phyloP scores from a whole-genome alignment of 176 grass and related monocot species.

The Oryza longistaminata region DNA sequence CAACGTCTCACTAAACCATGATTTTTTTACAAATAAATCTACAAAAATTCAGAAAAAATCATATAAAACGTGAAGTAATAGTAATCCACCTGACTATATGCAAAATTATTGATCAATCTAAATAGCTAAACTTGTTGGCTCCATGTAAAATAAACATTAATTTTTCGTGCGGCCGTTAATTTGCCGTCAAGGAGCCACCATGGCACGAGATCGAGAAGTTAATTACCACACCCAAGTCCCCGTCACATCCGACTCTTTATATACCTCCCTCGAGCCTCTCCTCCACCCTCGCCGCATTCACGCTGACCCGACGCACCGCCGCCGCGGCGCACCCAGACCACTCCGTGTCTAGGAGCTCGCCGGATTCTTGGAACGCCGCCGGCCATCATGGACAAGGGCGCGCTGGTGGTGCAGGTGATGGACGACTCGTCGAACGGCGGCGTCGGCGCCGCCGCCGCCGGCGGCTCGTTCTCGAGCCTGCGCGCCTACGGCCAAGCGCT shows the following conservation, averaged over 20 bases:
- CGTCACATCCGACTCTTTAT: neutral
- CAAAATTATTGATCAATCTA: no score
- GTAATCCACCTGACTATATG: no score
- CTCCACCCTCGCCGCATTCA: neutral
- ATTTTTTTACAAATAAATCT: no score
- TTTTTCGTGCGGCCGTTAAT: neutral
- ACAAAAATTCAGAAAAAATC: no score
- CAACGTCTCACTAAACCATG: no score
- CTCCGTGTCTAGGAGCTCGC: neutral
- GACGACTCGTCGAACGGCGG: neutral
- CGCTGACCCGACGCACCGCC: no score
- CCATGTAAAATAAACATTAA: neutral
- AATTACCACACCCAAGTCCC: neutral
- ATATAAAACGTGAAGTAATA: no score
- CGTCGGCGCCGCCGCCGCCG: neutral
- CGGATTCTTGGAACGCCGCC: neutral
- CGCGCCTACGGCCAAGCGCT: slow-evolving; percentile 58
- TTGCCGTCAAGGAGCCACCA: neutral
- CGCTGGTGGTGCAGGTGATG: neutral
- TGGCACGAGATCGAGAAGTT: neutral
- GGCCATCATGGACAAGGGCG: slow-evolving; percentile 43
- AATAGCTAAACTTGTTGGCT: neutral
- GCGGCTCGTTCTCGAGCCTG: slow-evolving; percentile 63
- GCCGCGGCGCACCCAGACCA: neutral
- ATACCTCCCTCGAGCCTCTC: neutral